Evolutionary conservation across 73 alveolate genomes (phyloP), one percentile per base, ranked within the genome.

Genomic region (Paramecium primaurelia): DNA sequence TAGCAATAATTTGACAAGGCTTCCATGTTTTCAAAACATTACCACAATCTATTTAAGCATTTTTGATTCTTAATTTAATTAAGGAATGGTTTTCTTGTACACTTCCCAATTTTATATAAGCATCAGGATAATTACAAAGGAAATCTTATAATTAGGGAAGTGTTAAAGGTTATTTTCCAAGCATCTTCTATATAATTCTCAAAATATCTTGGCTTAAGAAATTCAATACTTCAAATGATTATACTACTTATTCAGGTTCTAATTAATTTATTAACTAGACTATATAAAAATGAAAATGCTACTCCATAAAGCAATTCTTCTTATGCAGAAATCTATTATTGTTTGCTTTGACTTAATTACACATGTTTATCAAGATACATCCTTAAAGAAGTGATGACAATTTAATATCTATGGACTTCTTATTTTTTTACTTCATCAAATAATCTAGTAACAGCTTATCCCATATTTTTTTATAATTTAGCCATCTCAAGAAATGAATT

Each of bases 11-110:
- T 22, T 80, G 16, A 25, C 91, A 80, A 28, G 47, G 49, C 8
- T 80, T 80, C 91, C 91, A 80, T 8, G 71, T 49, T 22, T 80
- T 80, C 16, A 80, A 26, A 10, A 80, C 44, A 32, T 30, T 80
- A n/a, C 91, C 91, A 80, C 91, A 80, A 64, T 80, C 91, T n/a
- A 80, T 44, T 47, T 80, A 80, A 25, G 91, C 71, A 49, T 45
- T 47, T 42, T 42, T 49, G 10, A 80, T 26, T 80, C 58, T 80
- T 32, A 42, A 80, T 14, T 80, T 45, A 45, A 80, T 34, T 25
- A 80, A 80, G 7, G 91, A 25, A 25, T 49, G 71, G 10, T 49
- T 44, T 47, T 80, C 91, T 45, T 42, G 26, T 1, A 32, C 91
- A 64, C 84, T 64, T 11, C 47, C 77, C 30, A 80, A 32, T 49